Base-by-base conservation (phyloP, 768 basidiomycete genomes). In the Lactifluus rugatus region DNA sequence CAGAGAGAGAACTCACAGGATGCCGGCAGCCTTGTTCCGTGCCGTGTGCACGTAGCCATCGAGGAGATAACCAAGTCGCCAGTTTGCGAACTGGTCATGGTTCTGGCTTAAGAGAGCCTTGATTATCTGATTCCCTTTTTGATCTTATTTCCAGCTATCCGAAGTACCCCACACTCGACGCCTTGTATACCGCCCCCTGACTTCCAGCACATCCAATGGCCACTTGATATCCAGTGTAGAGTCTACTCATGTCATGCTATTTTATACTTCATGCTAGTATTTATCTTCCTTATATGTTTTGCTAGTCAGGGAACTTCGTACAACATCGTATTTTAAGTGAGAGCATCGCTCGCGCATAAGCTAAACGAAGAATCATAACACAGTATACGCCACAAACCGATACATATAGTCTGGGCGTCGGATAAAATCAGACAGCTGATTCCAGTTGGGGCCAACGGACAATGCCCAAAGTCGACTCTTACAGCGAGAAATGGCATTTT, bases 11-110 rank as follows among this genome's bases (percentile, higher is more conserved):
- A 28, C 39, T 51, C 52, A 7, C 8, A 17, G 16, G 58, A 42
- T 9, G 48, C 34, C 36, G 52, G 13, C 7, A 44, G n/a, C 47
- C 48, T 59, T 17, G 42, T 48, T 17, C 48, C 48, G 21, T 56
- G 49, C 26, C 59, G 59, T 23, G n/a, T 56, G 48, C 54, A 60
- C 17, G 55, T 55, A 25, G 32, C 59, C 14, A 60, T 60, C 44
- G 54, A 56, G 45, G 59, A 60, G 26, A 47, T 60, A 17, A 50
- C 59, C 3, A 49, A 19, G 19, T n/a, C 58, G 6, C 17, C 11
- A 17, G 14, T 25, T 37, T 61, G 61, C 31, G 58, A 61, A 3
- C 47, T 62, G 3, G 47, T 60, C 23, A 47, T 62, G 8, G 45
- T 60, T 13, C 44, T 62, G 13, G 45, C 47, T 17, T 53, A 62